Evolutionary conservation across 148 eudicot species (phyloP), one percentile per base, ranked within the genome.

Genomic region (Heliosperma pusillum): DNA sequence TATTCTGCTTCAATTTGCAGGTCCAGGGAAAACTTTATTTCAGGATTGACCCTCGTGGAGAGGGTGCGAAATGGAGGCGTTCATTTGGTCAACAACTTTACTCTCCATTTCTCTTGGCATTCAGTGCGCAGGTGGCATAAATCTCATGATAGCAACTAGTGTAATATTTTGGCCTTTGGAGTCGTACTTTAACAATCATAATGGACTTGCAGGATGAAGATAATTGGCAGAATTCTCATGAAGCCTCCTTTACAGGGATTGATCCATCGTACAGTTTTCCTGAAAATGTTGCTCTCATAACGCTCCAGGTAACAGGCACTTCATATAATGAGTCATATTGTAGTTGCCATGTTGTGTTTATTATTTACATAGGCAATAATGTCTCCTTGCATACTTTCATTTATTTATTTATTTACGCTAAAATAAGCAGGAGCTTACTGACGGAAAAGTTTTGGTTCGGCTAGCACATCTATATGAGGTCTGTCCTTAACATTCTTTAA

Each of bases 391-490:
- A 47, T 20, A 26, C 47, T 68, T 47, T 22, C n/a, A 19, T 27
- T 19, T 25, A 17, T 65, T 19, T 25, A 17, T 65, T 13, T 60
- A 21, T 65, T 44, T 74, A 26, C 7, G 16, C 42, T 4, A 63
- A 50, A 58, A 73, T 72, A 66, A 77, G 60, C 82, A 96, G 97
- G 97, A 92, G 81, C 94, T 92, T 67, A 90, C 83, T 80, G 91
- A 87, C 74, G 91, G 97, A 76, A 80, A 77, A 53, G 88, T 87
- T 70, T 91, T 96, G 59, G 91, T 96, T 72, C 96, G 99, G 11
- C 79, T 96, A 79, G 97, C 97, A 40, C 99, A 96, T 87, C 74
- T 96, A 79, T 96, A 78, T 63, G 99, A 96, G 99, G 99, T 96
- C 36, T 25, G 74, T 56, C 56, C 56, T 67, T 72, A 69, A 29